Evolutionary conservation across 2,329 filamentous ascomycete species (phyloP).

Genomic region (Orbilia ellipsospora): DNA sequence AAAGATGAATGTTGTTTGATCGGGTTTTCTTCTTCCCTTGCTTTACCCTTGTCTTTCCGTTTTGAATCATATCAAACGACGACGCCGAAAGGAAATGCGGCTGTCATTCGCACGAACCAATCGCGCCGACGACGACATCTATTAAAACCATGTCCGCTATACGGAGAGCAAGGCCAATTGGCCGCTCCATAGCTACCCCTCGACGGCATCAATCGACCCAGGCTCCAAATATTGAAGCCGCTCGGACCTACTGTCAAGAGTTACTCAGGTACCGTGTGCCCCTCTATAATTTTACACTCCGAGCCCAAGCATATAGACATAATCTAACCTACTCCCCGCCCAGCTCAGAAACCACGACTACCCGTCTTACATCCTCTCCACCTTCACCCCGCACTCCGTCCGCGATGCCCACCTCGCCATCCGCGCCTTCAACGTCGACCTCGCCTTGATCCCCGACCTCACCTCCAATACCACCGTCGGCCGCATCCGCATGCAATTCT

Average conservation of each 20-base stretch:
- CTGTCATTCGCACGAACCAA: not conserved
- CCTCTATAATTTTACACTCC: not conserved
- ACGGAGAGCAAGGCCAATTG: slow-evolving; percentile 13
- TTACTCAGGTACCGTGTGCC: slow-evolving; percentile 36
- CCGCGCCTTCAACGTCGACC: slow-evolving; percentile 90
- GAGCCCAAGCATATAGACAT: too few species aligned
- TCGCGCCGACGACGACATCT: slow-evolving; percentile 12
- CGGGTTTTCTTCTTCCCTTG: too few species aligned
- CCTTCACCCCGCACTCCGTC: slow-evolving; percentile 80
- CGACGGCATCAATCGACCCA: slow-evolving; percentile 20
- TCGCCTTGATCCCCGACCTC: slow-evolving; percentile 87
- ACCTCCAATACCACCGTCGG: slow-evolving; percentile 90
- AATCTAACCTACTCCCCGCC: slow-evolving; percentile 13
- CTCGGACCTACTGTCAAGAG: slow-evolving; percentile 36
- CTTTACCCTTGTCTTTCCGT: too few species aligned
- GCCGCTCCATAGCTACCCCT: not conserved
- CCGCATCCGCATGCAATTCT: slow-evolving; percentile 91
- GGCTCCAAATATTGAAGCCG: slow-evolving; percentile 29
- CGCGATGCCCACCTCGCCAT: slow-evolving; percentile 89
- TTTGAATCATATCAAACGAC: too few species aligned
- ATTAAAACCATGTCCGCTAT: not conserved
- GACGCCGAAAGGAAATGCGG: too few species aligned
- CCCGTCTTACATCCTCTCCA: slow-evolving; percentile 84
- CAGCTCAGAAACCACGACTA: slow-evolving; percentile 80
- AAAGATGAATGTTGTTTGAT: too few species aligned